phyloP scores from a whole-genome alignment of 306 rosid genomes.

The Lathyrus tuberosus region DNA sequence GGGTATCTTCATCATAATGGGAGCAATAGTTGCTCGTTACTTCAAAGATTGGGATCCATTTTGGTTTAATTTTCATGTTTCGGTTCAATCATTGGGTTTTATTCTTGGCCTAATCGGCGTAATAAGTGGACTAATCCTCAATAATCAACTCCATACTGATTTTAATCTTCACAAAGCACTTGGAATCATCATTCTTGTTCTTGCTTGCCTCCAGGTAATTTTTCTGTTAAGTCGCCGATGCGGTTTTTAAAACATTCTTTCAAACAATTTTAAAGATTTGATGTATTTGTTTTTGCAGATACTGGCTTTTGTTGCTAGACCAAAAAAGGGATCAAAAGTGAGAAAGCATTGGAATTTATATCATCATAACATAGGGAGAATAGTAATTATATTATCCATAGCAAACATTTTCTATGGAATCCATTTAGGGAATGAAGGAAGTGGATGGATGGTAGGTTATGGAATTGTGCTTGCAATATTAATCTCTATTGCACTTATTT shows the following conservation, averaged over 20 bases:
- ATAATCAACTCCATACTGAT: constrained; percentile 42
- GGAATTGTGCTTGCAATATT: constrained; percentile 59
- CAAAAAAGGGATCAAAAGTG: constrained; percentile 55
- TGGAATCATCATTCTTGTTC: constrained; percentile 65
- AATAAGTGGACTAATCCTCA: constrained; percentile 55
- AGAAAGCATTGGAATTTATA: constrained; percentile 78
- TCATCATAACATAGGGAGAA: constrained; percentile 66
- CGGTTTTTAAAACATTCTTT: not conserved
- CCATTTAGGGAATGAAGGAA: constrained; percentile 57
- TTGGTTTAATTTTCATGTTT: constrained; percentile 69
- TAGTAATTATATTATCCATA: constrained; percentile 54
- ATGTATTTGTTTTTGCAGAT: constrained; percentile 40
- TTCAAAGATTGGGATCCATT: constrained; percentile 57
- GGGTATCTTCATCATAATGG: constrained; percentile 71
- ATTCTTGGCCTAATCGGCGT: constrained; percentile 59
- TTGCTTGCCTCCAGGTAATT: constrained; percentile 73
- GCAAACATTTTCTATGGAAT: constrained; percentile 83
- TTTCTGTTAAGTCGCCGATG: not conserved
- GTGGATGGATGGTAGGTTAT: constrained; percentile 60
- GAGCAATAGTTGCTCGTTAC: constrained; percentile 69
- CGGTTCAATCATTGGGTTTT: constrained; percentile 62
- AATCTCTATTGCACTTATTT: constrained; percentile 45
- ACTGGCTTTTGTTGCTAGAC: constrained; percentile 68
- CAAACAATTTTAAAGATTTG: not conserved
- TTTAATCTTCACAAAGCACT: constrained; percentile 60